Conservation (phyloP, 202 grass and related monocot species). For the Hordeum pubiflorum region DNA sequence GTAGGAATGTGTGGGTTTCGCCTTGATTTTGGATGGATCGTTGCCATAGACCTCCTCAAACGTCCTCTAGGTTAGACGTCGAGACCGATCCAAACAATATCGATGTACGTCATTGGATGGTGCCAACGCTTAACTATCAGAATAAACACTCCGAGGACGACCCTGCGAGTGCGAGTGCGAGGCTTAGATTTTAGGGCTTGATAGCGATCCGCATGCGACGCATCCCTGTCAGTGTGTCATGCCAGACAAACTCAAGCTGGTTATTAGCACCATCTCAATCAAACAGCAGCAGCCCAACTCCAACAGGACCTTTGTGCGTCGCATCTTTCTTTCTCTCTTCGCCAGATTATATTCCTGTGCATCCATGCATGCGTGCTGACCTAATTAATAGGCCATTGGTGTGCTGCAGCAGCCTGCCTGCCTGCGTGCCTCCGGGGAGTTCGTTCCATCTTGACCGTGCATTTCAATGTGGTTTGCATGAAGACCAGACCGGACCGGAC, state of each 20-base stretch:
- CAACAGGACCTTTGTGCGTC: background rate
- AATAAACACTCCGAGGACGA: background rate
- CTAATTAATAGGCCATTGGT: too few species aligned
- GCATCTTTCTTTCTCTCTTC: background rate
- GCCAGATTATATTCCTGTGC: background rate
- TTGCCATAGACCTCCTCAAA: too few species aligned
- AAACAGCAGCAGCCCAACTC: background rate
- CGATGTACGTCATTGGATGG: too few species aligned
- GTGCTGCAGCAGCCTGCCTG: too few species aligned
- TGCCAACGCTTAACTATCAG: background rate
- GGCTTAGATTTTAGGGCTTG: background rate
- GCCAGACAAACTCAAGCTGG: background rate
- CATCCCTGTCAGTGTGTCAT: background rate
- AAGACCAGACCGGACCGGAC: background rate
- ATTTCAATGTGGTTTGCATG: background rate
- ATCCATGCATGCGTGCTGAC: background rate
- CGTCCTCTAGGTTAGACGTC: too few species aligned
- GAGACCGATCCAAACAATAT: too few species aligned
- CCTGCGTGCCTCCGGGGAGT: background rate
- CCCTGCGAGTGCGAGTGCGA: background rate
- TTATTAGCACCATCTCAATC: background rate
- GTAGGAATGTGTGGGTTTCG: too few species aligned
- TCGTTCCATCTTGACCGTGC: background rate
- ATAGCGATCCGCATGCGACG: background rate
- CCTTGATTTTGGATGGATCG: too few species aligned